A percentile compares a stretch with the other conserved stretches of the same genome.
These are phyloP conservation scores for Heliosperma pusillum DNA, from an alignment of 148 eudicot species.

Conservation along the genomic window DNA sequence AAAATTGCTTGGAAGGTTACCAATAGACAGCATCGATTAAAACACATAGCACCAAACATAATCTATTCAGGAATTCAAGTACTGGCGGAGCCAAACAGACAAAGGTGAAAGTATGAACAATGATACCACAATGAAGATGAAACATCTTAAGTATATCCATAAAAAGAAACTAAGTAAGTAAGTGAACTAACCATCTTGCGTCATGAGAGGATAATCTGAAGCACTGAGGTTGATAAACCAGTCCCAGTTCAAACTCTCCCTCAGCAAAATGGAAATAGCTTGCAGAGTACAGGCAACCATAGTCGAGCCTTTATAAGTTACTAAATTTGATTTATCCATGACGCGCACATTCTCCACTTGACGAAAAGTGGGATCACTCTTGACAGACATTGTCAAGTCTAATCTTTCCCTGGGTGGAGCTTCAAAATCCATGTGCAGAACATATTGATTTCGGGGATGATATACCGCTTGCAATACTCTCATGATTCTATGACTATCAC, in stretches of 20 bases:
- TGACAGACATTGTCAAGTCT: slow-evolving; percentile 69
- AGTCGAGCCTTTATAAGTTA: slow-evolving; percentile 93
- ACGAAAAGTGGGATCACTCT: slow-evolving; percentile 64
- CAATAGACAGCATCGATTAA: background rate
- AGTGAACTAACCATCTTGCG: slow-evolving; percentile 83
- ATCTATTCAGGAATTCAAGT: background rate
- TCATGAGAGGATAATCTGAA: slow-evolving; percentile 94
- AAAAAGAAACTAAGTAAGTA: background rate
- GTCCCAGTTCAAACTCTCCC: slow-evolving; percentile 75
- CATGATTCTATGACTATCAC: slow-evolving; percentile 87
- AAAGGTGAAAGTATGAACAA: background rate
- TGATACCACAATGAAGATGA: background rate
- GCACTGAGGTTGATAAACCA: slow-evolving; percentile 99
- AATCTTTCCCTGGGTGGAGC: slow-evolving; percentile 92
- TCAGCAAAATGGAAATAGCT: slow-evolving; percentile 82
- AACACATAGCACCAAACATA: background rate
- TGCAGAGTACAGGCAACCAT: slow-evolving; percentile 97
- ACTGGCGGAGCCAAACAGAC: background rate
- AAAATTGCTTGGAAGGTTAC: background rate
- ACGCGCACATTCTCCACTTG: slow-evolving; percentile 86
- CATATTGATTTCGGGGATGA: slow-evolving; percentile 94
- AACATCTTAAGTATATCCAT: background rate
- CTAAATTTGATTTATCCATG: slow-evolving; percentile 90
- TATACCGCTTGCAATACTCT: slow-evolving; percentile 92
- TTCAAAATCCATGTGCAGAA: slow-evolving; percentile 93